A percentile compares a stretch with the other conserved stretches of the same genome.
These are phyloP conservation scores for Fusarium keratoplasticum DNA, from an alignment of 2,329 filamentous ascomycete genomes.

Conservation along the genomic window DNA sequence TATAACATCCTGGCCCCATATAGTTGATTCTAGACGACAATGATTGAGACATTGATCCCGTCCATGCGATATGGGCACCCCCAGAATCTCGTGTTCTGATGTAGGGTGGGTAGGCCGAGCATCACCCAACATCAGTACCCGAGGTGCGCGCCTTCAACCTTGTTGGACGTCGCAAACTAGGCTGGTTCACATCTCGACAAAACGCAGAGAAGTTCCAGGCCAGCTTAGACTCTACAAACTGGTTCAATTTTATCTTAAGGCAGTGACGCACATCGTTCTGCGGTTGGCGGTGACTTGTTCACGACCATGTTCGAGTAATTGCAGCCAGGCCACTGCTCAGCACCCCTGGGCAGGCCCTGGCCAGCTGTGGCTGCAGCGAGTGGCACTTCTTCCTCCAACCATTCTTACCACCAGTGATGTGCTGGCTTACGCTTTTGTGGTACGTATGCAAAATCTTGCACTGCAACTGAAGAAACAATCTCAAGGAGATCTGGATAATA, in stretches of 20 bases:
- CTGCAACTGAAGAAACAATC: neutral
- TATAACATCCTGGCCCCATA: neutral
- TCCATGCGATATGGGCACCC: neutral
- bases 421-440: neutral
- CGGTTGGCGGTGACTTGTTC: neutral
- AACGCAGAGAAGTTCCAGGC: neutral
- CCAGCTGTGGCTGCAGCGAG: neutral
- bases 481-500: neutral
- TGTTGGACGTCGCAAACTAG: neutral
- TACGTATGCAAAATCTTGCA: neutral
- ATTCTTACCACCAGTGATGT: neutral
- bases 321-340: neutral
- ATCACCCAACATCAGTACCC: neutral
- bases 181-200: neutral
- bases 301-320: neutral
- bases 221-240: neutral
- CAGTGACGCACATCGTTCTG: neutral
- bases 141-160: neutral
- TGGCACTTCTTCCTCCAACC: neutral
- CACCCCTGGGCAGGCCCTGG: neutral
- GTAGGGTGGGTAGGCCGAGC: neutral
- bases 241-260: neutral
- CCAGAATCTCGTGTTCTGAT: neutral
- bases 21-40: neutral
- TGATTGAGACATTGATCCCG: neutral